Evolutionary conservation across 2,329 filamentous ascomycete species (phyloP), one percentile per base, ranked within the genome.

Genomic region (Sclerotinia glacialis): DNA sequence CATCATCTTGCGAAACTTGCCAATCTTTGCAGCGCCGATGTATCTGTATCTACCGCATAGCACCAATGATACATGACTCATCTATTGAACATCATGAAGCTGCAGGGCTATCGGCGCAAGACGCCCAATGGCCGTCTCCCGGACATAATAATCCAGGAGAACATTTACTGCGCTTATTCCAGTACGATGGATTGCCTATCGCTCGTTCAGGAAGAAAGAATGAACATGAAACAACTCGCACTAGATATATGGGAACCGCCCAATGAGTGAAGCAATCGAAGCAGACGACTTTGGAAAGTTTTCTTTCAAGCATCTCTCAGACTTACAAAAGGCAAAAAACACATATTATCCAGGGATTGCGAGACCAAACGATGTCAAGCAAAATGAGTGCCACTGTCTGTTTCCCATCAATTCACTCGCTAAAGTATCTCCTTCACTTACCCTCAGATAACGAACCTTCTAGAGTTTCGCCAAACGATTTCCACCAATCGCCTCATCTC

Each of bases 301-400:
- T 78, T 87, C 92, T 47, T 99, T 96, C 83, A 99, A 98, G 80
- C 98, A 99, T 73, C 80, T 99, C 58, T 93, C 94, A 0, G 93
- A 98, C 23, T 83, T 99, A n/a, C 94, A 98, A 74, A 98, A 97
- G 78, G 94, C 95, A 64, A 79, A 98, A 98, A 77, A 95, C n/a
- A n/a, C n/a, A 98, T 74, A 92, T 98, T 37, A 97, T 99, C 42
- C 93, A 97, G 74, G 98, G 97, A 77, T 82, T 99, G 66, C 89
- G 93, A 11, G 92, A 93, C 31, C 93, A 98, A 78, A 93, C 95
- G 3, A 84, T 97, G 80, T 92, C 86, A 5, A 79, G 82, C 2
- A 85, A 88, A 71, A 85, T 77, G 74, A 88, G 88, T 73, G 73
- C 78, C 42, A 55, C 50, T 18, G 62, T 68, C 28, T 21, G 37